Evolutionary conservation across 495 filamentous ascomycete species (phyloP).

Genomic region (Xylaria venustula): DNA sequence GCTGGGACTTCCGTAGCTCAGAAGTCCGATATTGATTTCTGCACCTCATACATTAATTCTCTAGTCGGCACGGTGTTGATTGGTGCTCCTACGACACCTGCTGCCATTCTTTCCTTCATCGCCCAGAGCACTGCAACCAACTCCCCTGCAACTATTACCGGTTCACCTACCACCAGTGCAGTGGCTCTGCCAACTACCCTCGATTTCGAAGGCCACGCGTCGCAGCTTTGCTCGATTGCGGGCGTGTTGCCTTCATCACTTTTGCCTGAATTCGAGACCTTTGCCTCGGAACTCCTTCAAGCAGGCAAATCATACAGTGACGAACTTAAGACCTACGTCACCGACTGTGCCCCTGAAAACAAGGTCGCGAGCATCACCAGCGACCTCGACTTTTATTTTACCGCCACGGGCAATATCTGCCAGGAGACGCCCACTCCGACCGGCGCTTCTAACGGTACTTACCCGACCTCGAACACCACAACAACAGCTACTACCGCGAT

Average conservation of each 20-base stretch:
- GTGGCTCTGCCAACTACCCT: too few relatives aligned
- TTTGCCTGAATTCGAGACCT: neutral
- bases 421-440: neutral
- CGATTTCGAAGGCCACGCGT: neutral
- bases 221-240: neutral
- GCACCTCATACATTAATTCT: neutral
- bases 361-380: neutral
- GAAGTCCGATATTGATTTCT: neutral
- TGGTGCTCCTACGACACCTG: neutral
- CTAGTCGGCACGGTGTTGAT: neutral
- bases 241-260: neutral
- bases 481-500: neutral
- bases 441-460: neutral
- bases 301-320: neutral
- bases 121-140: neutral
- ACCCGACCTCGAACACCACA: conserved; percentile 1
- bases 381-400: neutral
- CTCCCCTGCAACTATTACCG: neutral
- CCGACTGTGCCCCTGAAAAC: neutral
- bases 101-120: conserved; percentile 1
- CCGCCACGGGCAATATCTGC: neutral
- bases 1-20: neutral
- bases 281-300: neutral
- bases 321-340: neutral
- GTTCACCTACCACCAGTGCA: neutral